Evolutionary conservation across 2,329 filamentous ascomycete species (phyloP).

Genomic region (Plectosphaerella plurivora): DNA sequence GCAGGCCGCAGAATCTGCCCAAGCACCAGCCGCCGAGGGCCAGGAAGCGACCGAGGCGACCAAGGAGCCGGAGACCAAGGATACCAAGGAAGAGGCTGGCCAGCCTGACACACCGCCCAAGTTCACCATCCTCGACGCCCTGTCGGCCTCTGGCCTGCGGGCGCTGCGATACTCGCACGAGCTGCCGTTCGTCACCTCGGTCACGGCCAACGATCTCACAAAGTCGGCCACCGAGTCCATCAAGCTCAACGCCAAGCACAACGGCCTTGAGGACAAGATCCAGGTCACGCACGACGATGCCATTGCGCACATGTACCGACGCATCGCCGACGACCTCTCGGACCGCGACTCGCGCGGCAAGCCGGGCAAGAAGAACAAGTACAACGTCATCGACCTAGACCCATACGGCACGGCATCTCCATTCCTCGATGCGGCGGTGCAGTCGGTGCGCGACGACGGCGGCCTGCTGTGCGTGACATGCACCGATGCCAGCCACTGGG

Average conservation of each 20-base stretch:
- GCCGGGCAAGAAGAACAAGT: constrained; percentile 46
- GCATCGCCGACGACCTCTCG: constrained; percentile 51
- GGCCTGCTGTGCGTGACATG: constrained; percentile 93
- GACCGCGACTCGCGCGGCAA: constrained; percentile 32
- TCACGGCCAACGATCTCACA: constrained; percentile 89
- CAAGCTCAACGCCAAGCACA: constrained; percentile 78
- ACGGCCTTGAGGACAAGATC: constrained; percentile 68
- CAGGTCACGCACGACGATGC: constrained; percentile 76
- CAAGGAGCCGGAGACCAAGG: constrained; percentile 16
- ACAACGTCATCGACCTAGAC: constrained; percentile 94
- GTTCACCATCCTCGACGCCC: constrained; percentile 88
- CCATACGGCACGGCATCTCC: constrained; percentile 91
- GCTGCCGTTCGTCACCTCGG: constrained; percentile 74
- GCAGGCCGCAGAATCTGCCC: constrained; percentile 2
- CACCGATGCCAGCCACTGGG: constrained; percentile 93
- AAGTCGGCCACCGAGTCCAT: constrained; percentile 74
- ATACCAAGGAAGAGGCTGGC: constrained; percentile 17
- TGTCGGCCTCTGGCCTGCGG: constrained; percentile 89
- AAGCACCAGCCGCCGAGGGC: constrained; percentile 10
- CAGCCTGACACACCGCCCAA: constrained; percentile 29
- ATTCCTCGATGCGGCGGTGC: constrained; percentile 87
- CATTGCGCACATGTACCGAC: constrained; percentile 83
- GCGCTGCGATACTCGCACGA: constrained; percentile 90
- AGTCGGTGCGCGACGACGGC: constrained; percentile 77
- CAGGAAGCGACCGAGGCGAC: constrained; percentile 7